phyloP scores from a whole-genome alignment of 176 grass and related monocot species.

The Musa itinerans region DNA sequence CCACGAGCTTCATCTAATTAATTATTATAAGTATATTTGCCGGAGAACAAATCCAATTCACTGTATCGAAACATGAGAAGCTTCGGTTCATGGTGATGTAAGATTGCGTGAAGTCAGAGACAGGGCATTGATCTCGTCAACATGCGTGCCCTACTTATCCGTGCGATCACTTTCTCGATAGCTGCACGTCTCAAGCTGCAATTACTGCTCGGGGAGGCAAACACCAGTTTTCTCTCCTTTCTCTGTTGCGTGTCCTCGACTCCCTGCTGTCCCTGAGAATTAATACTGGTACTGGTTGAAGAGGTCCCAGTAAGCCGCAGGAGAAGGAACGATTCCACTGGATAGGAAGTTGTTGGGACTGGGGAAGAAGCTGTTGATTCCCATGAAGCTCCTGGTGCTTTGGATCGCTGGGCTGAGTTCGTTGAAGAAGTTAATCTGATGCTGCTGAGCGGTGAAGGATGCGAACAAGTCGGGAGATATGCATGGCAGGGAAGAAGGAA shows the following conservation, averaged over 20 bases:
- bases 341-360: not conserved
- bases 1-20: no score
- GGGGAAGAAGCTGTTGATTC: not conserved
- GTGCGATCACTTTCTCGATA: not conserved
- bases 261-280: no score
- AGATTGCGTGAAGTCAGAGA: no score
- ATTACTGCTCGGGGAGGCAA: not conserved
- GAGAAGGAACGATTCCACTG: not conserved
- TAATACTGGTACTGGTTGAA: not conserved
- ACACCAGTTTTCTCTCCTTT: no score
- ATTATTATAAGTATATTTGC: no score
- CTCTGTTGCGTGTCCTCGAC: no score
- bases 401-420: not conserved
- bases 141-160: no score
- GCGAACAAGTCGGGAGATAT: not conserved
- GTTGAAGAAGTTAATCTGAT: not conserved
- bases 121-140: no score
- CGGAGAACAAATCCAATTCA: no score
- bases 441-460: not conserved
- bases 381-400: not conserved
- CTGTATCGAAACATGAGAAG: no score
- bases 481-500: not conserved
- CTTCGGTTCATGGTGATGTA: no score
- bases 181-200: not conserved
- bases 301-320: not conserved